phyloP scores from a whole-genome alignment of 2,329 filamentous ascomycete species.

The Ophiostoma sp. region DNA sequence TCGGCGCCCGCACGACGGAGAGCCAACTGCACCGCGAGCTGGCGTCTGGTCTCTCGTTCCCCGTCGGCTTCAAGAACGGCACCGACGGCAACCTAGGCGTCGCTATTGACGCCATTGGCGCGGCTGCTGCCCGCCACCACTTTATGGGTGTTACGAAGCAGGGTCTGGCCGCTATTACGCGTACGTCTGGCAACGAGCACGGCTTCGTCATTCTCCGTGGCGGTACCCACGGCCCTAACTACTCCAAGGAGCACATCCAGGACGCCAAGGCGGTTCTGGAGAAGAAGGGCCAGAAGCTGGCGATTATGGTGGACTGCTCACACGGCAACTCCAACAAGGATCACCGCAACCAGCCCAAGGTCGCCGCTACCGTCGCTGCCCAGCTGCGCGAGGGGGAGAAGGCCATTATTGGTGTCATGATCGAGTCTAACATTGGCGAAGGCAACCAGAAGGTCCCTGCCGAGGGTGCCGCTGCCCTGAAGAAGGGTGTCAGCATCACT shows the following conservation, averaged over 20 bases:
- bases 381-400: slow-evolving; percentile 86
- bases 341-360: slow-evolving; percentile 95
- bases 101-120: slow-evolving; percentile 93
- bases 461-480: slow-evolving; percentile 74
- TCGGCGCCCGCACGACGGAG: slow-evolving; percentile 94
- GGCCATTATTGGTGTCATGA: slow-evolving; percentile 94
- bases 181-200: slow-evolving; percentile 91
- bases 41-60: slow-evolving; percentile 92
- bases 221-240: slow-evolving; percentile 91
- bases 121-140: slow-evolving; percentile 82
- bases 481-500: slow-evolving; percentile 91
- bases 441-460: slow-evolving; percentile 82
- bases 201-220: slow-evolving; percentile 96
- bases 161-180: slow-evolving; percentile 89
- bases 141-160: slow-evolving; percentile 99
- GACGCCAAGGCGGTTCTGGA: slow-evolving; percentile 71
- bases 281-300: slow-evolving; percentile 81
- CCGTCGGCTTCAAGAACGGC: slow-evolving; percentile 99
- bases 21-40: slow-evolving; percentile 95
- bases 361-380: slow-evolving; percentile 76
- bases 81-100: slow-evolving; percentile 90
- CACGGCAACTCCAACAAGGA: slow-evolving; percentile 98
- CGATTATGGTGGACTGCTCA: slow-evolving; percentile 98
- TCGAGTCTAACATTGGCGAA: slow-evolving; percentile 96
- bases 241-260: slow-evolving; percentile 80